These are phyloP conservation scores for Tillandsia leiboldiana DNA, from an alignment of 176 grass and related monocot species.

Conservation along the genomic window DNA sequence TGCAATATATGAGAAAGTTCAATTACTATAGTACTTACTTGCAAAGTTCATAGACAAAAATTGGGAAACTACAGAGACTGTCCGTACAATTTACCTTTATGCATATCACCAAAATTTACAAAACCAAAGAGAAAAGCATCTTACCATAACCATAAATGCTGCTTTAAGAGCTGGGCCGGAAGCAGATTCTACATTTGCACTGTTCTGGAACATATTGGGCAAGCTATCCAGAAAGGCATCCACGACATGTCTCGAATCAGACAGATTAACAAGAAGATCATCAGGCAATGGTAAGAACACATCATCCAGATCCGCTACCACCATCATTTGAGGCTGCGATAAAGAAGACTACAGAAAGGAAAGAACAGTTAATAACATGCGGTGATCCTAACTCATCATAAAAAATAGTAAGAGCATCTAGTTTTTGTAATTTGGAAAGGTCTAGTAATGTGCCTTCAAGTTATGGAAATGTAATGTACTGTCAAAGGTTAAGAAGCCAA, in stretches of 20 bases:
- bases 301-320: slow-evolving; percentile 75
- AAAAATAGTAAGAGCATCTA: neutral
- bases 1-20: too few species aligned
- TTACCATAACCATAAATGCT: slow-evolving; percentile 97
- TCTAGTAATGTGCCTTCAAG: slow-evolving; percentile 54
- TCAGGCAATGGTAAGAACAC: slow-evolving; percentile 90
- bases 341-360: slow-evolving; percentile 67
- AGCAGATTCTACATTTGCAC: slow-evolving; percentile 86
- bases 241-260: slow-evolving; percentile 67
- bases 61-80: too few species aligned
- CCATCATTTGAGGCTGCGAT: slow-evolving; percentile 95
- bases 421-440: neutral
- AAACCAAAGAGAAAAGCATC: slow-evolving; percentile 16
- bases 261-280: slow-evolving; percentile 92
- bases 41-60: too few species aligned
- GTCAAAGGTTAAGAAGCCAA: slow-evolving; percentile 91
- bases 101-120: slow-evolving; percentile 1
- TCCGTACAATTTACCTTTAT: too few species aligned
- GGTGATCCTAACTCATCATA: neutral
- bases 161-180: slow-evolving; percentile 82
- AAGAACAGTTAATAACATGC: slow-evolving; percentile 16
- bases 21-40: too few species aligned
- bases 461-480: slow-evolving; percentile 97
- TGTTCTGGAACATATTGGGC: slow-evolving; percentile 89
- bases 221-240: slow-evolving; percentile 90